Conservation (phyloP, 2,329 filamentous ascomycete genomes). For the Aspergillus versicolor region DNA sequence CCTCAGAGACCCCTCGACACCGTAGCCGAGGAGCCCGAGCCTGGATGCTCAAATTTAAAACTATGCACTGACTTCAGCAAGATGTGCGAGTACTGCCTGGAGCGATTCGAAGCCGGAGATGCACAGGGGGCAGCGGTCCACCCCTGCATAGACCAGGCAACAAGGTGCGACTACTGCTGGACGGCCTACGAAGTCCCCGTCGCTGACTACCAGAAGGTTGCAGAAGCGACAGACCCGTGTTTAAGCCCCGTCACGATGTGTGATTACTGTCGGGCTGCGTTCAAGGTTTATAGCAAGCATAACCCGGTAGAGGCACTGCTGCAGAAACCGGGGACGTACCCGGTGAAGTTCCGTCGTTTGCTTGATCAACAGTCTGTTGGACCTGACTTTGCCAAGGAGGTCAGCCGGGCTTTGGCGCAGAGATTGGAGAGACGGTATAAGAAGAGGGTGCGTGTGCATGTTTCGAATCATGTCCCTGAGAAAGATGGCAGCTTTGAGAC, state of each 20-base stretch:
- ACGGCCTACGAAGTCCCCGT: not conserved
- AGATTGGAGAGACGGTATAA: not conserved
- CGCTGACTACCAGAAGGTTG: not conserved
- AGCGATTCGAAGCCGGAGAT: not conserved
- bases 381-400: not conserved
- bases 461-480: not conserved
- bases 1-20: too few species aligned
- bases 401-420: not conserved
- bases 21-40: too few species aligned
- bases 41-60: rapidly evolving
- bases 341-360: not conserved
- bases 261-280: not conserved
- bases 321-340: not conserved
- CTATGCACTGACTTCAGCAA: not conserved
- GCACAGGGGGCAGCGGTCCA: not conserved
- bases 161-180: not conserved
- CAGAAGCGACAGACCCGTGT: not conserved
- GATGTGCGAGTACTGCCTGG: not conserved
- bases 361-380: not conserved
- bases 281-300: not conserved
- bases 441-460: not conserved
- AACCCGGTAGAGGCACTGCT: not conserved
- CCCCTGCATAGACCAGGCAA: not conserved
- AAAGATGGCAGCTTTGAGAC: not conserved
- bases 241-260: not conserved